Evolutionary conservation across 139 green algal genomes (phyloP).

Genomic region (Coelastrella sp.): DNA sequence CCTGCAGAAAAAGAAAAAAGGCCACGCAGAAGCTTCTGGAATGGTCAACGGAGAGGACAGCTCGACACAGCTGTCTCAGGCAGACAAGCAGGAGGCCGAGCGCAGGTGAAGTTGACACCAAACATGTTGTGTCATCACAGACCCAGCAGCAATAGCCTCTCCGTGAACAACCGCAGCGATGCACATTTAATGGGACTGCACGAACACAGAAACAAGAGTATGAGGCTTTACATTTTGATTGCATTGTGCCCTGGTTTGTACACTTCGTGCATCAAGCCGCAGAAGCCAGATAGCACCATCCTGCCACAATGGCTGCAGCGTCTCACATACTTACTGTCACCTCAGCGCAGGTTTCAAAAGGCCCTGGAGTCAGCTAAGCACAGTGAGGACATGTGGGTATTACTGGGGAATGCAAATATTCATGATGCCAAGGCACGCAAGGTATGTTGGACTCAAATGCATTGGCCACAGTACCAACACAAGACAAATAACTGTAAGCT

Average conservation of each 20-base stretch:
- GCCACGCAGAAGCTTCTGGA: background rate
- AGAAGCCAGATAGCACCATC: background rate
- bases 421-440: conserved; percentile 61
- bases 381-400: conserved; percentile 66
- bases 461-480: background rate
- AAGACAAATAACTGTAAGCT: background rate
- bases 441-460: background rate
- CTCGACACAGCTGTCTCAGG: background rate
- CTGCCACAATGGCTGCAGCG: background rate
- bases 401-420: conserved; percentile 56
- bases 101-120: conserved; percentile 36
- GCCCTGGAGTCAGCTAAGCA: conserved; percentile 35
- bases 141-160: background rate
- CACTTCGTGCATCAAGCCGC: background rate
- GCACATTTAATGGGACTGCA: background rate
- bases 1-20: conserved; percentile 43
- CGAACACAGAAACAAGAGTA: too few relatives aligned
- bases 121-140: background rate
- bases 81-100: conserved; percentile 36
- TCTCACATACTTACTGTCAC: background rate
- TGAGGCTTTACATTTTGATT: too few relatives aligned
- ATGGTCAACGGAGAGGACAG: background rate
- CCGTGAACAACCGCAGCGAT: background rate
- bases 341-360: conserved; percentile 21
- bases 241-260: too few relatives aligned